These are phyloP conservation scores for Dryadomyces sulphureus DNA, from an alignment of 2,329 filamentous ascomycete genomes.

Conservation along the genomic window DNA sequence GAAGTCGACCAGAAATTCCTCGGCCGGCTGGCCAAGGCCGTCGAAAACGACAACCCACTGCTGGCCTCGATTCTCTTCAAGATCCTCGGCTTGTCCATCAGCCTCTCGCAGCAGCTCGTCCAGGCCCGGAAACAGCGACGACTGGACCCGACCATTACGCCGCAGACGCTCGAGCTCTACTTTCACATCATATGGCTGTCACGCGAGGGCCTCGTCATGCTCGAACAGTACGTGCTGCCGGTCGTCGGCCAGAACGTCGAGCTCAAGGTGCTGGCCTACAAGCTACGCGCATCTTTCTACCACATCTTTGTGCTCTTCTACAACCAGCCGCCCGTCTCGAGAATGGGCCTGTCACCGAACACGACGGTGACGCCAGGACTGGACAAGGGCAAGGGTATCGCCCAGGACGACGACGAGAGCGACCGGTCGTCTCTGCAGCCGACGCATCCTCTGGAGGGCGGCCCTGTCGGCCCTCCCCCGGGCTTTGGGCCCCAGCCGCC, in stretches of 20 bases:
- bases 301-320: constrained; percentile 96
- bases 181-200: constrained; percentile 90
- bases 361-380: constrained; percentile 19
- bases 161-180: constrained; percentile 69
- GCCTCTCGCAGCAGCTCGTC: constrained; percentile 71
- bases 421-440: constrained; percentile 28
- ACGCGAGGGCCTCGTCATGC: constrained; percentile 73
- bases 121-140: constrained; percentile 70
- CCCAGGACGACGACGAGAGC: constrained; percentile 23
- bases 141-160: constrained; percentile 64
- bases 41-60: constrained; percentile 61
- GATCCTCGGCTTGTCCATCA: constrained; percentile 77
- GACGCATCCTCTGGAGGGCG: constrained; percentile 38
- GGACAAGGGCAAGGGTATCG: constrained; percentile 35
- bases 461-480: constrained; percentile 41
- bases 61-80: constrained; percentile 78
- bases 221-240: constrained; percentile 78
- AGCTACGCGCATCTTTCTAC: constrained; percentile 85
- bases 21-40: constrained; percentile 70
- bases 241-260: constrained; percentile 67
- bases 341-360: constrained; percentile 31
- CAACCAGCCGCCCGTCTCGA: constrained; percentile 67
- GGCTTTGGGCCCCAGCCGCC: constrained; percentile 35
- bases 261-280: constrained; percentile 79
- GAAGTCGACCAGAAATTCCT: constrained; percentile 97